phyloP scores from a whole-genome alignment of 352 stramenopile genomes.

The Phytopythium ostracodes region DNA sequence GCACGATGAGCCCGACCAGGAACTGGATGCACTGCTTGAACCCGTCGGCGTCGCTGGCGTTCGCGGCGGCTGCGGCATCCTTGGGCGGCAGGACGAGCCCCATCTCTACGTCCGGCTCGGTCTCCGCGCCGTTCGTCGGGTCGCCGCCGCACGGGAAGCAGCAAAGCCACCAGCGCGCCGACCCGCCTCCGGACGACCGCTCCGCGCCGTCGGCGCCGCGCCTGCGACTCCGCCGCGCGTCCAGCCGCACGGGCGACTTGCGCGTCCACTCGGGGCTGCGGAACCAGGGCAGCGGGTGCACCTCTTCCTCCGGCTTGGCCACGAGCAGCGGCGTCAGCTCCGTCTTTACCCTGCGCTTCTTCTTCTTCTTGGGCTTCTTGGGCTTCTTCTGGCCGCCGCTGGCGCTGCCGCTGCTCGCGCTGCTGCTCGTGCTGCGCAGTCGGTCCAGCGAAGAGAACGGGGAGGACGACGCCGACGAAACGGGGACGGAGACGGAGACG shows the following conservation, averaged over 20 bases:
- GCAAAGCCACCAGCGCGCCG: neutral
- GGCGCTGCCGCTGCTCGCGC: neutral
- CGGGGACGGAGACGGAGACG: neutral
- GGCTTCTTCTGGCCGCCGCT: neutral
- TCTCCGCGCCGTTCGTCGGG: conserved; percentile 13
- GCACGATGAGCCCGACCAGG: conserved; percentile 62
- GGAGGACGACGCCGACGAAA: neutral
- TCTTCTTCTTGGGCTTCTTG: neutral
- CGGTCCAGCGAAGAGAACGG: neutral
- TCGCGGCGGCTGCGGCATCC: conserved; percentile 11
- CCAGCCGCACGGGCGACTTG: conserved; percentile 12
- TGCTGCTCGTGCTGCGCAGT: neutral
- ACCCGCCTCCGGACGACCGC: neutral
- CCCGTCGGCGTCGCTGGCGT: conserved; percentile 37
- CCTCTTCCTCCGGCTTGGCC: conserved; percentile 48
- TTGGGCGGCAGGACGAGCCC: conserved; percentile 20
- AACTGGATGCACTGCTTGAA: conserved; percentile 74
- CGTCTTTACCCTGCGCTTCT: conserved; percentile 6
- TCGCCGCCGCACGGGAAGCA: neutral
- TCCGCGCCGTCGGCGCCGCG: conserved; percentile 1
- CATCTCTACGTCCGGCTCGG: conserved; percentile 47
- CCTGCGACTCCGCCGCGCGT: conserved; percentile 6
- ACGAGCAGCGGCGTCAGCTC: conserved; percentile 38
- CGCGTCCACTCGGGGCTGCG: conserved; percentile 57
- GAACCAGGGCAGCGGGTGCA: conserved; percentile 79